Percentiles rank a stretch among this genome's conserved stretches.
Evolutionary conservation across 2,329 filamentous ascomycete species (phyloP).

Genomic region (Aspergillus sp.): DNA sequence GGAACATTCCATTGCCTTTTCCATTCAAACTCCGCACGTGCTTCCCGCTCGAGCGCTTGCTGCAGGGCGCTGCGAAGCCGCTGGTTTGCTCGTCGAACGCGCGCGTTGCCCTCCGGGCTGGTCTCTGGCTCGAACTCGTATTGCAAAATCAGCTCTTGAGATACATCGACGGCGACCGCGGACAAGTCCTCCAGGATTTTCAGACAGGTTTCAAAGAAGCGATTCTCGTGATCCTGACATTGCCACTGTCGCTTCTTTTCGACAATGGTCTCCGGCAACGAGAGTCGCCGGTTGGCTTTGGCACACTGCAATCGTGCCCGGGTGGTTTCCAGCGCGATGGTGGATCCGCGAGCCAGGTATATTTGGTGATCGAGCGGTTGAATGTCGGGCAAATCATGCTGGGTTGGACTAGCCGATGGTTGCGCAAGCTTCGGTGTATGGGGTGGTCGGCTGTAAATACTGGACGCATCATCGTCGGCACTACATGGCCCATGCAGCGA

Average conservation of each 20-base stretch:
- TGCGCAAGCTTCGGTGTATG: background rate
- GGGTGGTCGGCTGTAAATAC: constrained; percentile 1
- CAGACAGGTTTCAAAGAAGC: constrained; percentile 10
- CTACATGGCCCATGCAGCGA: background rate
- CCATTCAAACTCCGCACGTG: constrained; percentile 13
- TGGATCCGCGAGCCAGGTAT: constrained; percentile 8
- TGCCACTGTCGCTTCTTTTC: constrained; percentile 10
- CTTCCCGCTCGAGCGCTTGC: constrained; percentile 9
- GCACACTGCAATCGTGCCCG: constrained; percentile 10
- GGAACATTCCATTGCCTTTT: constrained; percentile 15
- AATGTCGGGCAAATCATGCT: constrained; percentile 16
- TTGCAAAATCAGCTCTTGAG: constrained; percentile 3
- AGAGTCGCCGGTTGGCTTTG: constrained; percentile 4
- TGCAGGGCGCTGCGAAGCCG: constrained; percentile 6
- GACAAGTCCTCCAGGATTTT: constrained; percentile 8
- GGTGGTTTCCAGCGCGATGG: constrained; percentile 19
- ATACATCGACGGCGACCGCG: background rate
- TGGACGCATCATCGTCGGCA: background rate
- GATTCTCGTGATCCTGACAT: constrained; percentile 13
- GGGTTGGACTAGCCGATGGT: background rate
- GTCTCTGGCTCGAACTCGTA: constrained; percentile 3
- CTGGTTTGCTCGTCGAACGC: constrained; percentile 1
- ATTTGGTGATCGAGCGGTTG: constrained; percentile 20
- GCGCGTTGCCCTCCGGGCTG: background rate
- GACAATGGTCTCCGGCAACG: constrained; percentile 2